These are phyloP conservation scores for Ramularia collo-cygni DNA, from an alignment of 2,329 filamentous ascomycete species.

Conservation along the genomic window DNA sequence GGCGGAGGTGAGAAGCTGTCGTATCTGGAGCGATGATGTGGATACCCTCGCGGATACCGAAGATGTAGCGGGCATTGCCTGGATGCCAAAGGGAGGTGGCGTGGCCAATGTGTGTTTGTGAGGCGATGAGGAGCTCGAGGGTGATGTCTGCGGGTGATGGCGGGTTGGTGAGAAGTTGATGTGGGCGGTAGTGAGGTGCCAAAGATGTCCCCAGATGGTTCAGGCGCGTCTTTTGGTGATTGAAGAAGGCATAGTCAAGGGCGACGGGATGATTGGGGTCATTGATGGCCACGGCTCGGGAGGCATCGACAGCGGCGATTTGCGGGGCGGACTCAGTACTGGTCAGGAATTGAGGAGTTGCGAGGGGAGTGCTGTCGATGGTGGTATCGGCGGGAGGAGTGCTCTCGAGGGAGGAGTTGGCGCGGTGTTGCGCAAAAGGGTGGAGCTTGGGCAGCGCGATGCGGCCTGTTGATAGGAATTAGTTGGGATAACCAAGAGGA, in stretches of 20 bases:
- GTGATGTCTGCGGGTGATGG: conserved; percentile 74
- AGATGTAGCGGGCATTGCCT: conserved; percentile 87
- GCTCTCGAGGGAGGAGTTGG: conserved; percentile 32
- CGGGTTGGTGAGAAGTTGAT: conserved; percentile 62
- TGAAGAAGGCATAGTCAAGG: conserved; percentile 37
- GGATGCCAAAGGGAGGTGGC: conserved; percentile 90
- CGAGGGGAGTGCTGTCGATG: not conserved
- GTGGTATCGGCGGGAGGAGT: not conserved
- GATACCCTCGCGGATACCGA: conserved; percentile 70
- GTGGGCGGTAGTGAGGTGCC: conserved; percentile 55
- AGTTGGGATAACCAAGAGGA: not conserved
- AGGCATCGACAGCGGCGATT: conserved; percentile 14
- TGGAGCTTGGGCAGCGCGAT: conserved; percentile 31
- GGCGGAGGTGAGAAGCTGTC: conserved; percentile 81
- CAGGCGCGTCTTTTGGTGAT: conserved; percentile 35
- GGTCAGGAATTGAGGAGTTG: not conserved
- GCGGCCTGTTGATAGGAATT: conserved; percentile 28
- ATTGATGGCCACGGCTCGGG: conserved; percentile 27
- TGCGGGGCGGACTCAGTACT: not conserved
- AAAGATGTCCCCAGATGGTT: conserved; percentile 34
- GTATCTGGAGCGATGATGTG: conserved; percentile 80
- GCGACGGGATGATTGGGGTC: conserved; percentile 31
- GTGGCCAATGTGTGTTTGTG: conserved; percentile 85
- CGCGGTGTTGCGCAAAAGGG: conserved; percentile 28
- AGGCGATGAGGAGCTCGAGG: conserved; percentile 82